Percentiles rank a stretch among this genome's conserved stretches.
Conservation (phyloP, 306 rosid species). For the Leucaena leucocephala region DNA sequence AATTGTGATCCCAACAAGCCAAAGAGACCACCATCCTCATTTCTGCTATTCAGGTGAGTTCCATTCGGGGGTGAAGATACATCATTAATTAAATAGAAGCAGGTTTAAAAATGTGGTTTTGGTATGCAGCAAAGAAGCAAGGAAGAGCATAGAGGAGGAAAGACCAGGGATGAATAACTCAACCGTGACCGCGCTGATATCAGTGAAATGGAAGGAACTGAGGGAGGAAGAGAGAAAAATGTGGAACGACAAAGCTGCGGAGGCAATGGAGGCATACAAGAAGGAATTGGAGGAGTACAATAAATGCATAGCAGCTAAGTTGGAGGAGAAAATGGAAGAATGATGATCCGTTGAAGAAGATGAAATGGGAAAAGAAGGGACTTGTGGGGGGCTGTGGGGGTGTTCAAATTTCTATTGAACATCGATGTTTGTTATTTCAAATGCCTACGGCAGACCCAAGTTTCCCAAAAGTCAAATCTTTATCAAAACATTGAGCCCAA, state of each 20-base stretch:
- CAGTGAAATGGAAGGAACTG: conserved; percentile 93
- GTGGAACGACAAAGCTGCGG: conserved; percentile 76
- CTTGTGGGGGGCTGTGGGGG: background rate
- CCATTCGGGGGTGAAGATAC: background rate
- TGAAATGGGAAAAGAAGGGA: background rate
- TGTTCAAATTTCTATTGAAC: conserved; percentile 62
- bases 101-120: background rate
- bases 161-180: conserved; percentile 53
- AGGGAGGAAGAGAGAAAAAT: conserved; percentile 65
- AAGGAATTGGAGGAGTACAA: conserved; percentile 77
- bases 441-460: too few relatives aligned
- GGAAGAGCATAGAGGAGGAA: conserved; percentile 66
- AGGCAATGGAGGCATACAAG: conserved; percentile 84
- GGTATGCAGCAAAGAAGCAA: conserved; percentile 67
- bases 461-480: too few relatives aligned
- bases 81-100: too few relatives aligned
- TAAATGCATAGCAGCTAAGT: conserved; percentile 50
- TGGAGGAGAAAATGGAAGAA: conserved; percentile 6
- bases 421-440: background rate
- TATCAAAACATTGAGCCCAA: too few relatives aligned
- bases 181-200: conserved; percentile 65
- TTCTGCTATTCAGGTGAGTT: conserved; percentile 63
- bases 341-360: background rate
- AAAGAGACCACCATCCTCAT: conserved; percentile 84
- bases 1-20: conserved; percentile 82